A percentile compares a stretch with the other conserved stretches of the same genome.
These are phyloP conservation scores for Chrysochromulina tobinii DNA, from an alignment of 78 protist genomes.

Conservation along the genomic window DNA sequence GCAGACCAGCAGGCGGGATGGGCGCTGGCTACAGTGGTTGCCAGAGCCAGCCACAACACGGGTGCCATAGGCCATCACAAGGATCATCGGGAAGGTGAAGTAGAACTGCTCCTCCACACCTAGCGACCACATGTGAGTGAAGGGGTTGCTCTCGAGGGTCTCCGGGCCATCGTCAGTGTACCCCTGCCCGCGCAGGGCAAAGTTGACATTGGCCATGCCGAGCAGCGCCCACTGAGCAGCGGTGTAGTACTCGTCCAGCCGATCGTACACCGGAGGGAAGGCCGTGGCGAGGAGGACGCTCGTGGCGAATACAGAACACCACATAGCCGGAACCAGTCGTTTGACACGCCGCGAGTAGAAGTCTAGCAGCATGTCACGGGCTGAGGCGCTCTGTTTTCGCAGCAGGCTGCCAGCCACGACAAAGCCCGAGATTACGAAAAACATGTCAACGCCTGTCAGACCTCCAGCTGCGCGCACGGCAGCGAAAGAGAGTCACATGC, in stretches of 20 bases:
- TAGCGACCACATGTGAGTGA: neutral
- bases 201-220: neutral
- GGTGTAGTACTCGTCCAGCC: no score
- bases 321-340: neutral
- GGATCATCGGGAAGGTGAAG: neutral
- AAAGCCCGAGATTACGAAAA: neutral
- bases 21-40: no score
- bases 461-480: neutral
- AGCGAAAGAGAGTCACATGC: no score
- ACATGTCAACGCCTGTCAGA: neutral
- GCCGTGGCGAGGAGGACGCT: neutral
- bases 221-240: no score
- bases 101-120: conserved; percentile 27
- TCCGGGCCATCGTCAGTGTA: neutral
- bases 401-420: neutral
- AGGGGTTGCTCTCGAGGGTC: neutral
- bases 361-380: neutral
- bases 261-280: neutral
- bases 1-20: no score
- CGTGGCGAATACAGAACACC: no score
- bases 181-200: neutral
- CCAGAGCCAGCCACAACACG: neutral
- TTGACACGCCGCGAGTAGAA: neutral
- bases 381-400: neutral
- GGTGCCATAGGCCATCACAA: neutral